These are phyloP conservation scores for Lecanicillium sp. DNA, from an alignment of 2,329 filamentous ascomycete species.

Conservation along the genomic window DNA sequence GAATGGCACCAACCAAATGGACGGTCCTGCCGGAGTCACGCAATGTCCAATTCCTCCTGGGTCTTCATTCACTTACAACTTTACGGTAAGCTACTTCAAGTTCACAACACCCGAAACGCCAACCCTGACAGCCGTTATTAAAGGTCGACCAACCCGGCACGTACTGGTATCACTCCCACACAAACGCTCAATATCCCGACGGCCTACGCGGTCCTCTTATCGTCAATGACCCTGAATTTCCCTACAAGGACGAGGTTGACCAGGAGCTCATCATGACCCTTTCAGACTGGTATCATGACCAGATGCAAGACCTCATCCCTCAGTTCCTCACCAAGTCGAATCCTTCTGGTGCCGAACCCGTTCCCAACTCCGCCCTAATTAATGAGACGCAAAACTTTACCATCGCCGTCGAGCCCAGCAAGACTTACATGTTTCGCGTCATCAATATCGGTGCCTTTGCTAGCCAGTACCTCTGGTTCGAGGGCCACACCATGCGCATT, in stretches of 20 bases:
- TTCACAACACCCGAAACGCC: too few species aligned
- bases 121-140: too few species aligned
- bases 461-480: conserved; percentile 58
- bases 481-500: conserved; percentile 58
- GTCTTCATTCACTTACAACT: conserved; percentile 59
- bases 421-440: conserved; percentile 65
- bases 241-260: conserved; percentile 48
- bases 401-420: conserved; percentile 53
- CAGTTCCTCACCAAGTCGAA: conserved; percentile 45
- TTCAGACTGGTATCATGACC: conserved; percentile 63
- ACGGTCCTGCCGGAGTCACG: conserved; percentile 57
- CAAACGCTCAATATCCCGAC: conserved; percentile 60
- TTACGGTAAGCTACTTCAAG: conserved; percentile 39
- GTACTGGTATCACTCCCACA: conserved; percentile 74
- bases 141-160: conserved; percentile 59
- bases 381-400: conserved; percentile 59
- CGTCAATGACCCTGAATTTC: conserved; percentile 53
- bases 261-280: conserved; percentile 57
- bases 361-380: conserved; percentile 60
- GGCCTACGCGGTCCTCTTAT: conserved; percentile 57
- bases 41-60: conserved; percentile 62
- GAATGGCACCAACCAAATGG: conserved; percentile 61
- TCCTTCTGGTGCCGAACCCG: conserved; percentile 52
- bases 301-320: conserved; percentile 38
- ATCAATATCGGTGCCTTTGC: conserved; percentile 68